Evolutionary conservation across 2,329 filamentous ascomycete species (phyloP), one percentile per base, ranked within the genome.

Genomic region (Talaromyces amestolkiae): DNA sequence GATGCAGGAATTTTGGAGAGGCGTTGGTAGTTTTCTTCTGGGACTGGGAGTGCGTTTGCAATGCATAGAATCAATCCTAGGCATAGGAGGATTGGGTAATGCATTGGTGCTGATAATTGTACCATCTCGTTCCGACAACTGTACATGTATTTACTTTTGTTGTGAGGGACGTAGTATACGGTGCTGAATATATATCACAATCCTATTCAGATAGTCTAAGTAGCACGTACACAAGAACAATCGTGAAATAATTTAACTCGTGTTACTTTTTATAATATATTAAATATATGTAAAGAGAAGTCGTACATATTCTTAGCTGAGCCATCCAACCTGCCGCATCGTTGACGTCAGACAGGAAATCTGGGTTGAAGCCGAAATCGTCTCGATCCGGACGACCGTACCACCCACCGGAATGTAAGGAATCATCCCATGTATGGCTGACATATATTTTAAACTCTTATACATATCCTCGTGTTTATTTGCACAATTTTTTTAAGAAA

Each of bases 11-110:
- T 71, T 68, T 66, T 65, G 15, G 80, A 70, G 27, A 79, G 77
- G 62, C 77, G 73, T 65, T 80, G 79, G 33, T 77, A 39, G 24
- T 60, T 63, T n/a, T 51, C 31, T 45, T 66, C 65, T 0, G 69
- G 69, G 13, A 61, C 68, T 17, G 69, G 69, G 37, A 65, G 58
- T 24, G 65, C 68, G 17, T 61, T 61, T 35, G 33, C 39, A 56
- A 58, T n/a, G 41, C 22, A 6, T 13, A 37, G 7, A 33, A 39
- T 4, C 24, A 63, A 8, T 22, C 45, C 47, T 13, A 62, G 15
- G 60, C 19, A 13, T 3, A 45, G 27, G n/a, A 63, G 19, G 13
- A 58, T 17, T 58, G 56, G 3, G 15, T 31, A 19, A 31, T 27
- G 39, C 19, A 59, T 59, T 45, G 22, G 5, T 13, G 8, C 6